Evolutionary conservation across 257 asterid species (phyloP), one percentile per base, ranked within the genome.

Genomic region (Solanum medicagineum): DNA sequence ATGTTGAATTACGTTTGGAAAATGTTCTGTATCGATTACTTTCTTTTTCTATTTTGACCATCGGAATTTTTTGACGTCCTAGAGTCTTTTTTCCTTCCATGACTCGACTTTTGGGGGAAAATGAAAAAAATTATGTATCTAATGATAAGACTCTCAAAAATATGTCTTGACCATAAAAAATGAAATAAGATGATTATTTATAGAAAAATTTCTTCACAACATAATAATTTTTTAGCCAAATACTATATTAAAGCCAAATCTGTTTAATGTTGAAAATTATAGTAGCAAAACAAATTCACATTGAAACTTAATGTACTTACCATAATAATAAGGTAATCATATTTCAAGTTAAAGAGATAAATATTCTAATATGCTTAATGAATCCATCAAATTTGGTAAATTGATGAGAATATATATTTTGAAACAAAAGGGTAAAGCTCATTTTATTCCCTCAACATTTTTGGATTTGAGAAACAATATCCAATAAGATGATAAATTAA

Each of bases 51-150:
- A 89, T 86, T 59, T 60, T 88, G 5, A 8, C 29, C 24, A 89
- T 86, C 15, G 83, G 59, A 32, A 90, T 85, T 15, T 84, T 89
- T 80, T 86, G 90, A 15, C 90, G 89, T 14, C 93, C 91, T 54
- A 36, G 70, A 8, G 87, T 53, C 71, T 42, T 86, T 69, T 79
- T 89, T 5, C 22, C 77, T 36, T 56, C 85, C 91, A 69, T 40
- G 8, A 40, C 15, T 36, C 24, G 4, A 9, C 8, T 36, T 36
- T 36, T 69, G 51, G 40, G 6, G 51, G 40, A 69, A n/a, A 5
- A 36, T 68, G 0, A 3, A 13, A 4, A 68, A 68, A 32, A 8
- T 10, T 13, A 91, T 86, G 82, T 91, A 6, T 4, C 40, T 16
- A 69, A 8, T 17, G 53, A 69, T 16, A 10, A 17, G n/a, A 16